These are phyloP conservation scores for Lasiosphaeria miniovina DNA, from an alignment of 495 filamentous ascomycete species.

Conservation along the genomic window DNA sequence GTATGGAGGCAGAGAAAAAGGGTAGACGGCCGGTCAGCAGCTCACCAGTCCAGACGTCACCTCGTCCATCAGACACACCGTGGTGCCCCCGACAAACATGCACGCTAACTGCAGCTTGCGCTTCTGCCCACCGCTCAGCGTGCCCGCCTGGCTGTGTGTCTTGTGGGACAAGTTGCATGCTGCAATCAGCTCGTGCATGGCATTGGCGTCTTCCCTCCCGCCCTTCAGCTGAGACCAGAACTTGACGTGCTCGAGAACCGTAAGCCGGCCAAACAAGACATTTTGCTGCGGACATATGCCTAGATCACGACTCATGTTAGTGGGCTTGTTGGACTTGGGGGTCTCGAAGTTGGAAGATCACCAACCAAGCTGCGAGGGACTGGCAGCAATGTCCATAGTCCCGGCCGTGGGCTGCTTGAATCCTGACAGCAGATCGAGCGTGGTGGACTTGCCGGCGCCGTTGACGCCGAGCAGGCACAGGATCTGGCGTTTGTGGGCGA, in stretches of 20 bases:
- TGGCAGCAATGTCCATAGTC: slow-evolving; percentile 59
- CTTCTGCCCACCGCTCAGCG: slow-evolving; percentile 80
- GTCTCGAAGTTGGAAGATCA: not conserved
- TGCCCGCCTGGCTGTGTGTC: slow-evolving; percentile 55
- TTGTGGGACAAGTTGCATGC: slow-evolving; percentile 69
- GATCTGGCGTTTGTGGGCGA: slow-evolving; percentile 66
- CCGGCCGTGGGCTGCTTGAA: slow-evolving; percentile 64
- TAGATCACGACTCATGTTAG: slow-evolving; percentile 44
- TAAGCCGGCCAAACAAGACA: slow-evolving; percentile 75
- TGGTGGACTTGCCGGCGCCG: slow-evolving; percentile 80
- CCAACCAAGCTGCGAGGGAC: slow-evolving; percentile 13
- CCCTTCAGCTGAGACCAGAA: slow-evolving; percentile 73
- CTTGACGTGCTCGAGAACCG: slow-evolving; percentile 70
- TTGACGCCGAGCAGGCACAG: slow-evolving; percentile 77
- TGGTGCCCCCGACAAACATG: slow-evolving; percentile 80
- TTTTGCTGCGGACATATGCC: slow-evolving; percentile 83
- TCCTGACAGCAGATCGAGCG: slow-evolving; percentile 75
- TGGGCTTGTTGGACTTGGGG: not conserved
- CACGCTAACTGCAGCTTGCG: slow-evolving; percentile 81
- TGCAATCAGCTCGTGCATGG: slow-evolving; percentile 55
- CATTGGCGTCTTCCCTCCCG: slow-evolving; percentile 44
- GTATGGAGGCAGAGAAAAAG: not conserved
- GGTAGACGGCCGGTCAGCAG: not conserved
- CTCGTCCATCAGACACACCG: slow-evolving; percentile 80
- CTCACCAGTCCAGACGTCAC: slow-evolving; percentile 64